Conservation (phyloP, 108 stramenopile species). For the Cyclotella sp. region DNA sequence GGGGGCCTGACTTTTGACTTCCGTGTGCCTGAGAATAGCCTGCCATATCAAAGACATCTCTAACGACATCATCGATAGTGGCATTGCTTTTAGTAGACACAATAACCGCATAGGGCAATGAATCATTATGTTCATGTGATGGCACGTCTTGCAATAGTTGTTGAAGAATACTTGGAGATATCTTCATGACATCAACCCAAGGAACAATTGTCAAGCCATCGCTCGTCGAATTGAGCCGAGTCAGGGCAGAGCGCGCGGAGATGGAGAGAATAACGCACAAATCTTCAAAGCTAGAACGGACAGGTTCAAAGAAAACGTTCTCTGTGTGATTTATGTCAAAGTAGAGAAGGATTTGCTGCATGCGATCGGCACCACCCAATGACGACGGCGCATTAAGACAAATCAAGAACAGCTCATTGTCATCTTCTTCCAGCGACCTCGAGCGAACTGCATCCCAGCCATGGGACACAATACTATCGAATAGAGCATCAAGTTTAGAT, state of each 20-base stretch:
- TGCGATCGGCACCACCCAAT: not conserved
- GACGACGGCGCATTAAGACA: constrained; percentile 1
- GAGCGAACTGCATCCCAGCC: not conserved
- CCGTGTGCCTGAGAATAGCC: not conserved
- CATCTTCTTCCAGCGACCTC: not conserved
- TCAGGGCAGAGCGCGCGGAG: not conserved
- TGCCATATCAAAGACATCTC: constrained; percentile 4
- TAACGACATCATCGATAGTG: not conserved
- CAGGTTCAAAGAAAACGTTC: constrained; percentile 9
- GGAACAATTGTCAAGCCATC: constrained; percentile 3
- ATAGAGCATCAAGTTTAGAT: not conserved
- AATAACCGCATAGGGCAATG: not conserved
- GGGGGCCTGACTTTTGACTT: not conserved
- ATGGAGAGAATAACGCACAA: constrained; percentile 2
- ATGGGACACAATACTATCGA: constrained; percentile 5
- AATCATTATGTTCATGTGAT: not conserved
- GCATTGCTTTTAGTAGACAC: not conserved
- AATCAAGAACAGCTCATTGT: constrained; percentile 1
- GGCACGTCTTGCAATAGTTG: not conserved
- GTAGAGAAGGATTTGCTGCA: not conserved
- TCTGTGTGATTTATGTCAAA: not conserved
- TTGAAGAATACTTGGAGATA: not conserved
- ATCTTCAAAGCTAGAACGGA: constrained; percentile 11
- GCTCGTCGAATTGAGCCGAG: not conserved
- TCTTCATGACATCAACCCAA: constrained; percentile 25